These are phyloP conservation scores for Pilatotrama ljubarskyi DNA, from an alignment of 768 basidiomycete species.

Conservation along the genomic window DNA sequence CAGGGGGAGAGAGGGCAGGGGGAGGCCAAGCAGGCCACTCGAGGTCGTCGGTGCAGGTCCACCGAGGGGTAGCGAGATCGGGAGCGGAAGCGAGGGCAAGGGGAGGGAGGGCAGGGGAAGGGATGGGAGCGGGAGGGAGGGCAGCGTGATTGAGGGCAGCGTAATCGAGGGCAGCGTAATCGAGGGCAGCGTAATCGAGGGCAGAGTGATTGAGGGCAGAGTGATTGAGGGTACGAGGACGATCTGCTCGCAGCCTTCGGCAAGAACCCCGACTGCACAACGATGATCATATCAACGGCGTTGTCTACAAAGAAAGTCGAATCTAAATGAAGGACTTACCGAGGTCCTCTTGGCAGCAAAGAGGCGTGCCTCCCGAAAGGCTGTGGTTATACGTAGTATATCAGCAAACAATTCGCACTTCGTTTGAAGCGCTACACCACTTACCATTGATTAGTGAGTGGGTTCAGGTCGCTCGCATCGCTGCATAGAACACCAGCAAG, in stretches of 20 bases:
- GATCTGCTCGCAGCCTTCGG: slow-evolving; percentile 16
- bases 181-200: no score
- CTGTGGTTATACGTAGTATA: not conserved
- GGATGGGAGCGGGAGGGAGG: not conserved
- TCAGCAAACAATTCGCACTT: not conserved
- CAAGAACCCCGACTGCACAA: not conserved
- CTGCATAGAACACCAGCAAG: slow-evolving; percentile 7
- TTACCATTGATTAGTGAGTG: slow-evolving; percentile 12
- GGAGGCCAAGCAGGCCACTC: not conserved
- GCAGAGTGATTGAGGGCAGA: no score
- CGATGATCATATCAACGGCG: no score
- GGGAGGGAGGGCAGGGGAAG: no score
- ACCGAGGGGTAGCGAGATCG: not conserved
- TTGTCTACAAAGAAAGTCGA: no score
- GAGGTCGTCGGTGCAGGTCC: not conserved
- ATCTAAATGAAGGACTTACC: not conserved
- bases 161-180: no score
- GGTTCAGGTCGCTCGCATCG: not conserved
- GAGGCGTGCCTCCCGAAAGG: slow-evolving; percentile 4
- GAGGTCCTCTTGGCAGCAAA: slow-evolving; percentile 15
- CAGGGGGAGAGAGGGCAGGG: no score
- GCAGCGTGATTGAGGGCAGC: slow-evolving; percentile 3
- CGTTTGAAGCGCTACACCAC: not conserved
- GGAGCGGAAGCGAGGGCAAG: no score
- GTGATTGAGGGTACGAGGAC: not conserved